These are phyloP conservation scores for Aphanomyces stellatus DNA, from an alignment of 352 stramenopile species.

Conservation along the genomic window DNA sequence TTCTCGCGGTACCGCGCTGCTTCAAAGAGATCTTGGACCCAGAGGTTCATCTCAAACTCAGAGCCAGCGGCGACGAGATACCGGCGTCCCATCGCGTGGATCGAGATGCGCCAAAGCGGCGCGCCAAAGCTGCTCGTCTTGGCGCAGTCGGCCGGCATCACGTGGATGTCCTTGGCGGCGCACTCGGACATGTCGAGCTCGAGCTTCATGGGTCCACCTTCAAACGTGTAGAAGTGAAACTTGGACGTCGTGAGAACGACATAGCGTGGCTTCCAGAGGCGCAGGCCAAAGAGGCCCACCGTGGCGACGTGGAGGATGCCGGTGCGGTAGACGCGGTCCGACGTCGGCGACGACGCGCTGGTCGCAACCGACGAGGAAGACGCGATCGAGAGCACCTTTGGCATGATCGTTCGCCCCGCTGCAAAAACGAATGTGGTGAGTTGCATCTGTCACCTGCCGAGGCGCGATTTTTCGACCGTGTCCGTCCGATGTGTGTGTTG, in stretches of 20 bases:
- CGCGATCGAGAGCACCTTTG: background rate
- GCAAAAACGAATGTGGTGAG: too few relatives aligned
- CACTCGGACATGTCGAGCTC: slow-evolving; percentile 61
- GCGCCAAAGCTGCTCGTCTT: slow-evolving; percentile 61
- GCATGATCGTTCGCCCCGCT: too few relatives aligned
- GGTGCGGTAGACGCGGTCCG: slow-evolving; percentile 46
- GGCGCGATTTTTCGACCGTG: too few relatives aligned
- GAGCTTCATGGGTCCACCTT: slow-evolving; percentile 64
- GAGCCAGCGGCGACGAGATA: slow-evolving; percentile 58
- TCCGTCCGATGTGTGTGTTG: too few relatives aligned
- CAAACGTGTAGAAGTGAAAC: slow-evolving; percentile 71
- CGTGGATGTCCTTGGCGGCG: slow-evolving; percentile 50
- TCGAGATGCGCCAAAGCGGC: slow-evolving; percentile 69
- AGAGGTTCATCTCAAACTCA: slow-evolving; percentile 82
- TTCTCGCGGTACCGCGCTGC: background rate
- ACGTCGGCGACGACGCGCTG: background rate
- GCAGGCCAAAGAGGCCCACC: slow-evolving; percentile 43
- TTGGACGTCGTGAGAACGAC: slow-evolving; percentile 54
- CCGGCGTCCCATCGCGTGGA: slow-evolving; percentile 49
- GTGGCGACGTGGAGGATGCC: slow-evolving; percentile 64
- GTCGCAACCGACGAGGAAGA: background rate
- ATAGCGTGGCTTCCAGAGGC: slow-evolving; percentile 75
- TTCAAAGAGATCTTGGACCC: slow-evolving; percentile 56
- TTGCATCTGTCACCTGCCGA: too few relatives aligned
- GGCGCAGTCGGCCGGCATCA: slow-evolving; percentile 70